Base-by-base conservation (phyloP, 768 basidiomycete species). In the Hirschioporus abietinus region DNA sequence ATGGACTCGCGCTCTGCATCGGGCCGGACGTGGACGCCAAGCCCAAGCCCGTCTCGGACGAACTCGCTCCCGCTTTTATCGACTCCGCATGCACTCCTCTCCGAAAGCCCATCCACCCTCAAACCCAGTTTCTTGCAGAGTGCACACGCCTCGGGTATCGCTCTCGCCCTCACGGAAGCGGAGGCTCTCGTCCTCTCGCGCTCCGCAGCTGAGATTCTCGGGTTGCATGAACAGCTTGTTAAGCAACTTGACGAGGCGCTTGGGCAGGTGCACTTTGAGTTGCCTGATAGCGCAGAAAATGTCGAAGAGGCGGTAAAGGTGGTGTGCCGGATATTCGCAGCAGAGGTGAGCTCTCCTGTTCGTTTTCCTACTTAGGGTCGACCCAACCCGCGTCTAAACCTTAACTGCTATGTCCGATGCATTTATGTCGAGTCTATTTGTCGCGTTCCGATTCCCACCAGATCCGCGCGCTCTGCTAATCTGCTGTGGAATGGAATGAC, bases 181-280 rank as follows among this genome's bases (percentile, higher is more conserved):
- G 90, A 92, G 71, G 75, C 90, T 24, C 84, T 84, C 60, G 67
- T 80, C 4, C 75, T 93, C 66, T 83, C 83, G 58, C 84, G 91
- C 58, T 92, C 93, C 77, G 84, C 87, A 4, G 83, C 83, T 66
- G 84, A 90, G 30, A 78, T 94, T 25, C 80, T 94, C 64, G 77
- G 80, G 26, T 76, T 92, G 17, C 92, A 94, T 68, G 88, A 92
- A 73, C 78, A 79, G 9, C 86, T 94, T 59, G 80, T 87, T n/a
- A 74, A 74, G 63, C 83, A 84, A 69, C 81, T 93, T 58, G 76
- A 79, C 36, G 73, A 74, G 4, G 82, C 82, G 24, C 74, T 90
- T 42, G 73, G 77, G 24, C 83, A 84, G 10, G 76, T 83, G 74
- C 75, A 72, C 58, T 67, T 70, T 7, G 68, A 73, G 26, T 71